These are phyloP conservation scores for Mycena capillaripes DNA, from an alignment of 768 basidiomycete genomes.

Conservation along the genomic window DNA sequence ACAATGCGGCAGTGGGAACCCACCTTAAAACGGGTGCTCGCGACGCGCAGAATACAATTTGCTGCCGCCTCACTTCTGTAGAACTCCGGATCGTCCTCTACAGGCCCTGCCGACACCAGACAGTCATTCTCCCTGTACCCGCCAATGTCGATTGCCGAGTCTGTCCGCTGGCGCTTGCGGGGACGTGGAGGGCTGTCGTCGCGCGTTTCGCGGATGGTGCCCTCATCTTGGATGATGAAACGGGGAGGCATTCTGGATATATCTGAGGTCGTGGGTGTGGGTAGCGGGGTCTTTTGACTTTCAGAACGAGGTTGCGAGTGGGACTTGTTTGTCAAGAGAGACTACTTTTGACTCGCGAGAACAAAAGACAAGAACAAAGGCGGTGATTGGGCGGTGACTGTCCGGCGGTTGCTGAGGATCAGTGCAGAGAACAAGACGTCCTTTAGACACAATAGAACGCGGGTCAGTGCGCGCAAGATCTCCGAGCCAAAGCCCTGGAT, in stretches of 20 bases:
- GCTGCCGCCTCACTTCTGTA: conserved; percentile 54
- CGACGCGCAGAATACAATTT: conserved; percentile 58
- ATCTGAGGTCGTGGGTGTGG: neutral
- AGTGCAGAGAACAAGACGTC: neutral
- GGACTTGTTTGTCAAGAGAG: no score
- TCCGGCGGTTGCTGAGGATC: neutral
- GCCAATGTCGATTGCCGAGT: conserved; percentile 39
- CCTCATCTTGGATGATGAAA: conserved; percentile 50
- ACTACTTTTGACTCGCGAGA: conserved; percentile 30
- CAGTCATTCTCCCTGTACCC: conserved; percentile 28
- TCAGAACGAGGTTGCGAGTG: no score
- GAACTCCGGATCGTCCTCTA: conserved; percentile 52
- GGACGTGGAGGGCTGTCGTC: conserved; percentile 37
- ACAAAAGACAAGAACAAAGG: conserved; percentile 28
- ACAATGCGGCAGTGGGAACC: conserved; percentile 1
- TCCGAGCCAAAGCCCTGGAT: neutral
- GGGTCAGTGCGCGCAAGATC: neutral
- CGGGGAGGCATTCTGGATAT: conserved; percentile 32
- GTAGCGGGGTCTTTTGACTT: conserved; percentile 17
- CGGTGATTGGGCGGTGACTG: neutral
- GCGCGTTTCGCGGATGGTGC: conserved; percentile 42
- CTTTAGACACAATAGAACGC: neutral
- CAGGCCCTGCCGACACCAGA: conserved; percentile 21
- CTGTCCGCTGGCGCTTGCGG: conserved; percentile 40
- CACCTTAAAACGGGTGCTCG: conserved; percentile 66